phyloP scores from a whole-genome alignment of 768 basidiomycete genomes.

The Sistotremastrum niveocremeum region DNA sequence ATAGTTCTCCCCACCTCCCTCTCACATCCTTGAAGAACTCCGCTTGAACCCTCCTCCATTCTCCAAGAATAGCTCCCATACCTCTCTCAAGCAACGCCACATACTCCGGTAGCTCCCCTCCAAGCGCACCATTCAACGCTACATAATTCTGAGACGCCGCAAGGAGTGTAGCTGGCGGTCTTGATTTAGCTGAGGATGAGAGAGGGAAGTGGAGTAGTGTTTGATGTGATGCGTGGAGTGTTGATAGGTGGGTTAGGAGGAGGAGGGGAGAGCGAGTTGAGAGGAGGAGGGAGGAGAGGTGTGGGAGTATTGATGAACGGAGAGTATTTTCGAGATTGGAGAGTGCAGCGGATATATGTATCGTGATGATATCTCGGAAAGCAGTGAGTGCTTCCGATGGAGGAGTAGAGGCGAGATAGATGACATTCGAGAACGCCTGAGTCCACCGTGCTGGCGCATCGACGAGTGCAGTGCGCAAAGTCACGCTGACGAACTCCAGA shows the following conservation, averaged over 20 bases:
- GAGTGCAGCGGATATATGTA: conserved; percentile 38
- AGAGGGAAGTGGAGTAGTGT: conserved; percentile 55
- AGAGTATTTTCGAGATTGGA: conserved; percentile 40
- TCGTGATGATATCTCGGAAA: conserved; percentile 45
- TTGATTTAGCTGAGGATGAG: conserved; percentile 38
- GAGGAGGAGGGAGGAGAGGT: conserved; percentile 42
- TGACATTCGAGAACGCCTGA: conserved; percentile 32
- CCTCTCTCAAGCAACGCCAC: conserved; percentile 47
- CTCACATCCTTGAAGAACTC: conserved; percentile 46
- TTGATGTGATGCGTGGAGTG: conserved; percentile 57
- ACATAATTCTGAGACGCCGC: conserved; percentile 68
- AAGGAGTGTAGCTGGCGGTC: conserved; percentile 52
- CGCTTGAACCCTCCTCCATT: conserved; percentile 43
- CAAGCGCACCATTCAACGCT: conserved; percentile 60
- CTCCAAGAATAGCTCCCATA: conserved; percentile 34
- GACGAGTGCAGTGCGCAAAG: no score
- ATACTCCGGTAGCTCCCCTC: conserved; percentile 55
- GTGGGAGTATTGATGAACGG: conserved; percentile 38
- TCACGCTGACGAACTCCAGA: no score
- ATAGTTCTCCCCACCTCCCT: conserved; percentile 64
- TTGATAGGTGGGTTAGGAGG: conserved; percentile 33
- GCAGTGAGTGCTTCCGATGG: conserved; percentile 22
- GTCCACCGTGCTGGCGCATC: conserved; percentile 36
- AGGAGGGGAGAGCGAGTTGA: conserved; percentile 50
- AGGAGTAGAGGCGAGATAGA: conserved; percentile 32